phyloP scores from a whole-genome alignment of 306 rosid species.

The Vachellia pachyceras region DNA sequence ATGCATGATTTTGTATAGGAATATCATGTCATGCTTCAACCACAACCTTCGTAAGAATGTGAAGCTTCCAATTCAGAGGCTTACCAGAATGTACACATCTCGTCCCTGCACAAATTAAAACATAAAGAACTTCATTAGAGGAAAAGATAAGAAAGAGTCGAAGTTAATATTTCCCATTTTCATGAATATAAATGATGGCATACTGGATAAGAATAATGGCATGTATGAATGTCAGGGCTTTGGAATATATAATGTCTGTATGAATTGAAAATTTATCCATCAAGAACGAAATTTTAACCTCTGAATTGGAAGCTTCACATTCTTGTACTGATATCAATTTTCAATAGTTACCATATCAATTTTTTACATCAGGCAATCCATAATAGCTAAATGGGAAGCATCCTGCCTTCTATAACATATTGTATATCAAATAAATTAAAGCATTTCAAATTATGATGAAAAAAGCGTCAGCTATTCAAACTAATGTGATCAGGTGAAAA shows the following conservation, averaged over 20 bases:
- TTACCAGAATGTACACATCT: slow-evolving; percentile 90
- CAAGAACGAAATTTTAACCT: no score
- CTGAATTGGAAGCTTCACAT: no score
- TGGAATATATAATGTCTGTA: no score
- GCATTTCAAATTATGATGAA: no score
- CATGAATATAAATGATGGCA: not conserved
- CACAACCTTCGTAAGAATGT: slow-evolving; percentile 35
- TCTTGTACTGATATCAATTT: no score
- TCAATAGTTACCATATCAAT: not conserved
- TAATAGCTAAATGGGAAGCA: not conserved
- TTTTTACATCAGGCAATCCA: not conserved
- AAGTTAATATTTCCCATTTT: no score
- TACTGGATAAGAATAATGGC: not conserved
- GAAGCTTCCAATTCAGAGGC: slow-evolving; percentile 47
- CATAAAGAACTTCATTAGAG: slow-evolving; percentile 38
- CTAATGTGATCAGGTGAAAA: slow-evolving; percentile 19
- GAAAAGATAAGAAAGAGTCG: no score
- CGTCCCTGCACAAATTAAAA: slow-evolving; percentile 75
- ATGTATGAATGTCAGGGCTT: no score
- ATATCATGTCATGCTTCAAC: slow-evolving; percentile 23
- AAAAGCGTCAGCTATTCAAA: no score
- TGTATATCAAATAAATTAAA: not conserved
- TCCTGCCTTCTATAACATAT: no score
- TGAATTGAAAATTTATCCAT: no score
- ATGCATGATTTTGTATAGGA: not conserved